A percentile compares a stretch with the other conserved stretches of the same genome.
Evolutionary conservation across 352 stramenopile species (phyloP).

Genomic region (Phytopythium vexans): DNA sequence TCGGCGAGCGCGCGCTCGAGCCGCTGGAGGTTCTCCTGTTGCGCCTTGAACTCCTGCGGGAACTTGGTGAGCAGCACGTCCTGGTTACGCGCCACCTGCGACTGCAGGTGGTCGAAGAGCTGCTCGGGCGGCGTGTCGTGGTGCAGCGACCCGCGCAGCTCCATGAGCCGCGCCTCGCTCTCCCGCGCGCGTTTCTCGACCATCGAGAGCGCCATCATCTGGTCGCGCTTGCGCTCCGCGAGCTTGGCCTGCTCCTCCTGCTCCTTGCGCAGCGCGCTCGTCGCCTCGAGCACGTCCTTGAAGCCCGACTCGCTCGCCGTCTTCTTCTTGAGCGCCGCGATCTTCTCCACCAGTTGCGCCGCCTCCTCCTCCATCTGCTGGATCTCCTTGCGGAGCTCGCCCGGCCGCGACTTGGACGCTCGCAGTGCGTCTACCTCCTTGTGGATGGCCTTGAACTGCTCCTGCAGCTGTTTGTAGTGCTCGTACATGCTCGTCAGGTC

Average conservation of each 20-base stretch:
- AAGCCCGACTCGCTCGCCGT: slow-evolving; percentile 78
- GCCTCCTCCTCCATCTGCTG: slow-evolving; percentile 90
- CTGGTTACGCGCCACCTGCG: slow-evolving; percentile 75
- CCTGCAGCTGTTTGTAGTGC: slow-evolving; percentile 91
- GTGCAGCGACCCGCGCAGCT: slow-evolving; percentile 67
- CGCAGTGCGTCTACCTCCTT: slow-evolving; percentile 88
- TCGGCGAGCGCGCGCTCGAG: slow-evolving; percentile 72
- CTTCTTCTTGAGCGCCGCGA: slow-evolving; percentile 87
- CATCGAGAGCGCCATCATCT: slow-evolving; percentile 82
- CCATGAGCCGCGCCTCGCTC: slow-evolving; percentile 61
- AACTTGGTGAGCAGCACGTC: slow-evolving; percentile 71
- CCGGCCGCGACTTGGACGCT: slow-evolving; percentile 68
- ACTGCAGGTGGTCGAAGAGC: slow-evolving; percentile 81
- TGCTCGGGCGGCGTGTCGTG: slow-evolving; percentile 82
- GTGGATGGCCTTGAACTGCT: slow-evolving; percentile 90
- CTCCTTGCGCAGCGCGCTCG: slow-evolving; percentile 88
- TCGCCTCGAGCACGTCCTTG: slow-evolving; percentile 88
- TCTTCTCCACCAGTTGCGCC: slow-evolving; percentile 89
- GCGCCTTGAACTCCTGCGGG: slow-evolving; percentile 64
- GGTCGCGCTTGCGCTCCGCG: slow-evolving; percentile 84
- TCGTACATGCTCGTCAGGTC: slow-evolving; percentile 80
- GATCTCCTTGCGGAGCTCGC: slow-evolving; percentile 89
- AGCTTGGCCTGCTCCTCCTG: slow-evolving; percentile 94
- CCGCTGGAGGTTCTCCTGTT: slow-evolving; percentile 75
- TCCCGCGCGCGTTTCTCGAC: slow-evolving; percentile 81